Evolutionary conservation across 352 stramenopile species (phyloP), one percentile per base, ranked within the genome.

Genomic region (Aphanomyces euteiches): DNA sequence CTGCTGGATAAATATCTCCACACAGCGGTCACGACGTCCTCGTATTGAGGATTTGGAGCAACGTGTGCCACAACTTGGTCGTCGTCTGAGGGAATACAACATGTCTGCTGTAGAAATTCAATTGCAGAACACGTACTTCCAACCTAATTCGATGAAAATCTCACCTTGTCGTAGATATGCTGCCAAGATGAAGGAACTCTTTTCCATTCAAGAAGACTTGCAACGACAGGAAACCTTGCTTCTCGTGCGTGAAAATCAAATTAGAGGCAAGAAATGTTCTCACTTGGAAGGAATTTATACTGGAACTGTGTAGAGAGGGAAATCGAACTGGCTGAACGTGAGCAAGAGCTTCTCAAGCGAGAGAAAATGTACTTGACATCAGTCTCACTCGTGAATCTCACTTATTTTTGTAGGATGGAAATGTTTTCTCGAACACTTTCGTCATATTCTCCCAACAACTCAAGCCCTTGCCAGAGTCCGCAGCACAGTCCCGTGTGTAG

Each of bases 121-220:
- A 73, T 66, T 93, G 68, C 85, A 90, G 69, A 83, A 81, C 1
- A 91, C 78, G 38, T 95, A 92, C 78, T 89, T 90, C 63, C 79
- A 88, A 66, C 13, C 37, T 13, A 36, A 10, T 41, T n/a, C 13
- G 7, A 38, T 53, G 50, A 12, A 28, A 10, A 21, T 7, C 50
- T 48, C 10, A 21, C 34, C 54, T 10, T 13, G 28, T 57, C 5
- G 12, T 66, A 67, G 66, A n/a, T 67, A 72, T 38, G 54, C 37
- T 5, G 41, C 56, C 37, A 95, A 93, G 67, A 93, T 95, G 85
- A 93, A 95, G 74, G 87, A 95, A 72, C 66, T 95, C 38, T 71
- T 95, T 63, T 84, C 75, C 17, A 92, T 95, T 60, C 85, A 95
- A 69, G 87, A 95, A 56, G 85, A 95, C 47, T 74, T 95, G 36